These are phyloP conservation scores for Rhodotorula sp. DNA, from an alignment of 1,284 basidiomycete genomes.

Conservation along the genomic window DNA sequence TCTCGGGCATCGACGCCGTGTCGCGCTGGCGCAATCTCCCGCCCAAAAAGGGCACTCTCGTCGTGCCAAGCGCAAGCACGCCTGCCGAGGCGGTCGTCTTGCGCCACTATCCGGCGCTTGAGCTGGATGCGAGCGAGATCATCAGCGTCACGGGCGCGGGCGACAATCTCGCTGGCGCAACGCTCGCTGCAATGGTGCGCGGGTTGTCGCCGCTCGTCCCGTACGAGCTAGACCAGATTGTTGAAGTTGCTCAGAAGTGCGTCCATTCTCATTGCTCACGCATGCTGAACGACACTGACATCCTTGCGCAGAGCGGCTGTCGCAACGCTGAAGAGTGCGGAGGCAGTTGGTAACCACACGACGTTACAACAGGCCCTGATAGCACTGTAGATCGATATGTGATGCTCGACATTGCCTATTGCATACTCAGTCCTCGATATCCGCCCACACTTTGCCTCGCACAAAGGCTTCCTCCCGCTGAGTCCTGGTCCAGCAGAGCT, in stretches of 20 bases:
- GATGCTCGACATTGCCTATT: too few relatives aligned
- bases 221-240: conserved; percentile 28
- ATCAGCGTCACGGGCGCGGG: conserved; percentile 87
- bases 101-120: conserved; percentile 68
- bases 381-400: neutral
- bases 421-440: too few relatives aligned
- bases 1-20: conserved; percentile 25
- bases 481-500: too few relatives aligned
- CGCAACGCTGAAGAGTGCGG: conserved; percentile 21
- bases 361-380: neutral
- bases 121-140: conserved; percentile 55
- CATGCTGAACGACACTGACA: neutral
- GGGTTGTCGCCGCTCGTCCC: conserved; percentile 6
- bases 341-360: conserved; percentile 36
- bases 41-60: conserved; percentile 22
- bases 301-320: conserved; percentile 15
- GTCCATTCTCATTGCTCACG: neutral
- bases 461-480: too few relatives aligned
- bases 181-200: conserved; percentile 59
- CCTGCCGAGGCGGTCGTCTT: conserved; percentile 59
- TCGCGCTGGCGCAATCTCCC: conserved; percentile 13
- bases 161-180: conserved; percentile 56
- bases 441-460: too few relatives aligned
- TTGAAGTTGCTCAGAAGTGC: conserved; percentile 38
- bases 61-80: conserved; percentile 15